These are phyloP conservation scores for Monilinia laxa DNA, from an alignment of 2,329 filamentous ascomycete genomes.

Conservation along the genomic window DNA sequence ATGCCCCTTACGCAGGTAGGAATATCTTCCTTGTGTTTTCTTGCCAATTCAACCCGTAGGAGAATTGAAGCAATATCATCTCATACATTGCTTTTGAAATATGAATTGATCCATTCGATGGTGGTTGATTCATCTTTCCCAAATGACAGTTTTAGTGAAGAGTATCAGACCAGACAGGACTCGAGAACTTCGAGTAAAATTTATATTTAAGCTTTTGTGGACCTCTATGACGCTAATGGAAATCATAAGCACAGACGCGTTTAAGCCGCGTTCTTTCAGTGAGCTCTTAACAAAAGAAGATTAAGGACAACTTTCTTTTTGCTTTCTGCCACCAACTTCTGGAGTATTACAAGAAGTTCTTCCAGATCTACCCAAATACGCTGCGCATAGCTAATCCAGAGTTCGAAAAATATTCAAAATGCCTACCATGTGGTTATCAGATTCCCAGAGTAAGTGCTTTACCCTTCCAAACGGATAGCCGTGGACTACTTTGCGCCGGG, in stretches of 20 bases:
- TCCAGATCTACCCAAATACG: slow-evolving; percentile 3
- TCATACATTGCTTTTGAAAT: neutral
- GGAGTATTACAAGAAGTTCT: neutral
- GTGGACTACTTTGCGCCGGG: slow-evolving; percentile 31
- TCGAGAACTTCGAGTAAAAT: slow-evolving; percentile 15
- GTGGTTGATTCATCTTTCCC: neutral
- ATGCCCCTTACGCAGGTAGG: neutral
- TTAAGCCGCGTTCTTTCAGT: slow-evolving; percentile 21
- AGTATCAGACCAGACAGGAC: neutral
- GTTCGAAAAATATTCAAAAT: slow-evolving; percentile 32
- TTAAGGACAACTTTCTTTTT: slow-evolving; percentile 21
- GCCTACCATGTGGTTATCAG: slow-evolving; percentile 85
- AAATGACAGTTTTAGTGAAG: neutral
- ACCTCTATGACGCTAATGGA: slow-evolving; percentile 11
- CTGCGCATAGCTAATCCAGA: neutral
- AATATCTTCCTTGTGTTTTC: neutral
- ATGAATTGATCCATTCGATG: neutral
- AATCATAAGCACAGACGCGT: slow-evolving; percentile 20
- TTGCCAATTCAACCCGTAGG: neutral
- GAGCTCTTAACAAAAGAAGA: slow-evolving; percentile 8
- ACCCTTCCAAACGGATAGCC: slow-evolving; percentile 4
- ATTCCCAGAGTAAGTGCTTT: slow-evolving; percentile 78
- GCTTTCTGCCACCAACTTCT: slow-evolving; percentile 5
- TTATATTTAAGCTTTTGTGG: slow-evolving; percentile 18
- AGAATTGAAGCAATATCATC: neutral